phyloP scores from a whole-genome alignment of 2,329 filamentous ascomycete genomes.

The Diplodia corticola region DNA sequence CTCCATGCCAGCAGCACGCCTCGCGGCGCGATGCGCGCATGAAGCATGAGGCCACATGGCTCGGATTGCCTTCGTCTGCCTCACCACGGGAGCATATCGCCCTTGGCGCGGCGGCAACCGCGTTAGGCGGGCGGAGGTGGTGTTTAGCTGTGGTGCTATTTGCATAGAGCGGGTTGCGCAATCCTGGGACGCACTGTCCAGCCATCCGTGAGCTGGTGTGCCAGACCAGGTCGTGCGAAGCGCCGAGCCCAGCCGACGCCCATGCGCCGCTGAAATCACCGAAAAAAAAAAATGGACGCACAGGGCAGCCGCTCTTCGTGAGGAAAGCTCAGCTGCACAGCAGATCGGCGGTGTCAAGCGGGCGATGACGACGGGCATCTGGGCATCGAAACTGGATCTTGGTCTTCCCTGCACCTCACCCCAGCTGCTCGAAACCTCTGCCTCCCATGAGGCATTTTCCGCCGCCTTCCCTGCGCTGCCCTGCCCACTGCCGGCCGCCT shows the following conservation, averaged over 20 bases:
- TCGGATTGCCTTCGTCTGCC: slow-evolving; percentile 3
- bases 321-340: slow-evolving; percentile 6
- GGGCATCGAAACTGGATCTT: slow-evolving; percentile 10
- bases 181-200: slow-evolving; percentile 19
- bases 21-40: slow-evolving; percentile 2
- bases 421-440: not conserved
- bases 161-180: slow-evolving; percentile 18
- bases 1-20: not conserved
- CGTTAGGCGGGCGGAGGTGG: slow-evolving; percentile 1
- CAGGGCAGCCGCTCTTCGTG: slow-evolving; percentile 15
- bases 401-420: not conserved
- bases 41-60: slow-evolving; percentile 6
- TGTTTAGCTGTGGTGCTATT: slow-evolving; percentile 6
- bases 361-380: slow-evolving; percentile 17
- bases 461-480: slow-evolving; percentile 12
- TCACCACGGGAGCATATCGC: not conserved
- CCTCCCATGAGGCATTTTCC: slow-evolving; percentile 17
- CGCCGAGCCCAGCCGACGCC: slow-evolving; percentile 10
- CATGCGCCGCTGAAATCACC: slow-evolving; percentile 19
- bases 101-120: slow-evolving; percentile 2
- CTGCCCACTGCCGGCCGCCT: not conserved
- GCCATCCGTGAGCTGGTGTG: slow-evolving; percentile 6
- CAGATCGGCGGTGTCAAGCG: slow-evolving; percentile 17
- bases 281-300: slow-evolving; percentile 10
- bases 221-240: slow-evolving; percentile 5